Percentiles rank a stretch among this genome's conserved stretches.
These are phyloP conservation scores for Ceratobasidium sp. DNA, from an alignment of 1,284 basidiomycete genomes.

Conservation along the genomic window DNA sequence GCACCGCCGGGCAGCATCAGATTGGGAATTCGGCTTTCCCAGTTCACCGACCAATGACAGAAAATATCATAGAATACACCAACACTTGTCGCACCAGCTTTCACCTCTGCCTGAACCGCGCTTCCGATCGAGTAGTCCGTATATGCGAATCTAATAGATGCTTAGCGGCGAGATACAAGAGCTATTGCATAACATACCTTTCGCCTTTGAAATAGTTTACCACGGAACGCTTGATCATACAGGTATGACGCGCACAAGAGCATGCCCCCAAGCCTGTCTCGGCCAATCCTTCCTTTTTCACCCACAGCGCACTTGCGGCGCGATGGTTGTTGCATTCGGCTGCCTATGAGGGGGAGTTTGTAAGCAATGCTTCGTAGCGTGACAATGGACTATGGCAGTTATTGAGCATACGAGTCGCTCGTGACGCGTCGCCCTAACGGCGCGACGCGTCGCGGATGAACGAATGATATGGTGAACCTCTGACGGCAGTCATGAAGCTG, in stretches of 20 bases:
- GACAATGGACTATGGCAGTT: too few relatives aligned
- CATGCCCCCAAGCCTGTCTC: constrained; percentile 2
- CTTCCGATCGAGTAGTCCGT: background rate
- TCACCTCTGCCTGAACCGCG: background rate
- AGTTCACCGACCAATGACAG: constrained; percentile 8
- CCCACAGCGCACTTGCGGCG: background rate
- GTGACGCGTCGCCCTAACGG: too few relatives aligned
- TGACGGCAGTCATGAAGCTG: too few relatives aligned
- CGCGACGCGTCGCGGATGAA: too few relatives aligned
- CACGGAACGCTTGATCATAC: background rate
- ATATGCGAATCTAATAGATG: constrained; percentile 7
- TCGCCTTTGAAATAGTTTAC: background rate
- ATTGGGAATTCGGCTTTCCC: background rate
- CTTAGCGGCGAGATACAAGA: background rate
- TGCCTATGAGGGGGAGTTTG: too few relatives aligned
- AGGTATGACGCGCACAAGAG: constrained; percentile 8
- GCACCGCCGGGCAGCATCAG: background rate
- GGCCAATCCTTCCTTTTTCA: background rate
- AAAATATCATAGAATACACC: background rate
- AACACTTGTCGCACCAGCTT: background rate
- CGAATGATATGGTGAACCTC: too few relatives aligned
- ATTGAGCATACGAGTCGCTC: too few relatives aligned
- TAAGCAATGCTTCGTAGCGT: too few relatives aligned
- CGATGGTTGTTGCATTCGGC: constrained; percentile 22
- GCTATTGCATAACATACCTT: background rate